Base-by-base conservation (phyloP, 164 flowering plant species). In the Vitis riparia region DNA sequence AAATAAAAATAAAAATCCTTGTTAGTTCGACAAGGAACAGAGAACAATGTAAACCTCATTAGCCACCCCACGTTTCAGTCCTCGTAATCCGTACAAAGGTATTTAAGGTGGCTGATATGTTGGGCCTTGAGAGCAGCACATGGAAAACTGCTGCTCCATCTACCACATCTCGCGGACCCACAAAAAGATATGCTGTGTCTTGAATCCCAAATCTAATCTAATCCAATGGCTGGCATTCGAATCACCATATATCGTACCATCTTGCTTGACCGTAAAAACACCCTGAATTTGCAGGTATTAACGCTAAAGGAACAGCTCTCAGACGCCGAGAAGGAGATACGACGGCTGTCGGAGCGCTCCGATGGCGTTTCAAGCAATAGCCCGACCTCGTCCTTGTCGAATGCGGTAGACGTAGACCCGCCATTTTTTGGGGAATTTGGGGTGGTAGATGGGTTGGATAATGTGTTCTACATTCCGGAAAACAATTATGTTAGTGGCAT, bases 311-410 rank as follows among this genome's bases (percentile, higher is more conserved):
- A 82, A 27, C 82, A 79, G 51, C 82, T 91, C 0, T 50, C 30
- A 1, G 87, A 83, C 56, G 89, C 91, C 0, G 81, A 83, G 68
- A 84, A 79, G 73, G 87, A 88, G 63, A 79, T 88, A 6, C 81
- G 73, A 17, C 68, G 77, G 73, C 74, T 85, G 14, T 66, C 83
- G 0, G 82, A 83, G 68, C 63, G 77, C 0, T 56, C 29, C 0
- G 88, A 82, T 1, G 78, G 77, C 10, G 73, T 65, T n/a, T 79
- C 85, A 2, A 82, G 79, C 72, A 78, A 83, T 50, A 88, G 91
- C 67, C 80, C 89, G 0, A 68, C 79, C 60, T 86, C 89, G 6
- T 83, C 91, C 2, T 52, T 80, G 13, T 83, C 88, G 0, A 68
- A 37, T 6, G 44, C 85, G 70, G 87, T 81, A 2, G 79, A 74